Evolutionary conservation across 2,329 filamentous ascomycete genomes (phyloP).

Genomic region (Allantophomopsis lycopodina): DNA sequence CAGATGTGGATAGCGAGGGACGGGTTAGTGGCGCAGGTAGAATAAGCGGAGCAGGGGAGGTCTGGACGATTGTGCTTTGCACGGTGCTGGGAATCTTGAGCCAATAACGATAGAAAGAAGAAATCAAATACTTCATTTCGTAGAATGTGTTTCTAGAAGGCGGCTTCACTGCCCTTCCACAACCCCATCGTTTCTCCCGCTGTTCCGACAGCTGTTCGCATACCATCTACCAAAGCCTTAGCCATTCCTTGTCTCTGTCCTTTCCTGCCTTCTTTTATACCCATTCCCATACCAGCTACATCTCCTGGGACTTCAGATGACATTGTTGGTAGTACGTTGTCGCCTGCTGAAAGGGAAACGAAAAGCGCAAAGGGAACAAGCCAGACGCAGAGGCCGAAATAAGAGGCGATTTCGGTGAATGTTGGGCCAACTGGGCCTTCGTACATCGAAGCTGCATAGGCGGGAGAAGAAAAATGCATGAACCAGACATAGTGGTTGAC

Average conservation of each 20-base stretch:
- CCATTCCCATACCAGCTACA: conserved; percentile 7
- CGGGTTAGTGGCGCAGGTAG: too few species aligned
- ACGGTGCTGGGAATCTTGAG: too few species aligned
- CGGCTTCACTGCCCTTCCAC: conserved; percentile 5
- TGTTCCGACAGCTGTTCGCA: conserved; percentile 34
- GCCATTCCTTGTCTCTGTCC: conserved; percentile 49
- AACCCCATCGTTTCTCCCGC: conserved; percentile 14
- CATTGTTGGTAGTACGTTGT: conserved; percentile 91
- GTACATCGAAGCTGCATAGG: conserved; percentile 43
- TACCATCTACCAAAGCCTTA: conserved; percentile 48
- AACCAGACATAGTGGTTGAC: conserved; percentile 96
- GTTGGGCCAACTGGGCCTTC: conserved; percentile 54
- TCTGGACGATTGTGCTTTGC: too few species aligned
- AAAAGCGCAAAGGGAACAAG: conserved; percentile 91
- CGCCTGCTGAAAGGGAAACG: conserved; percentile 82
- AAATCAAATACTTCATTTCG: too few species aligned
- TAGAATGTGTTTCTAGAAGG: too few species aligned
- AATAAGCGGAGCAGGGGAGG: too few species aligned
- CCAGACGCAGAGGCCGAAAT: conserved; percentile 95
- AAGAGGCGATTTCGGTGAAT: conserved; percentile 90
- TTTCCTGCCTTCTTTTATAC: conserved; percentile 24
- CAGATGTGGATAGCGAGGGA: too few species aligned
- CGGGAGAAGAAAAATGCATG: conserved; percentile 64
- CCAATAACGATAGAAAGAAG: too few species aligned
- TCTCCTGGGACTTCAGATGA: conserved; percentile 49